phyloP scores from a whole-genome alignment of 2,329 filamentous ascomycete species.

The Cryphonectria radicalis region DNA sequence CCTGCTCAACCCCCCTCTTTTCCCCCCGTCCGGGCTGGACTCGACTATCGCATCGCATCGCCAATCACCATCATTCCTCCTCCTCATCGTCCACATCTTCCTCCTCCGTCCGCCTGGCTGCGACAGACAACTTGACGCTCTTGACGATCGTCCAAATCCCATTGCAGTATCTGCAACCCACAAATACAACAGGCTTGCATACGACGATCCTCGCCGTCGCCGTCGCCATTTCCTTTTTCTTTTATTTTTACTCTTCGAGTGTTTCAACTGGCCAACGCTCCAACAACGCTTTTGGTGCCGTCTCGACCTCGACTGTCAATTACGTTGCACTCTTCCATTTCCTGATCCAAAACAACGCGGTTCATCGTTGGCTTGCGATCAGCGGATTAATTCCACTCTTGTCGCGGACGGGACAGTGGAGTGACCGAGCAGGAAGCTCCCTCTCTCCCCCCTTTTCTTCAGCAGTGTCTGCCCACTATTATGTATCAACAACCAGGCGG shows the following conservation, averaged over 20 bases:
- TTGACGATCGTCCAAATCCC: conserved; percentile 19
- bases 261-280: conserved; percentile 24
- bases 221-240: conserved; percentile 19
- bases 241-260: conserved; percentile 8
- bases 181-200: neutral
- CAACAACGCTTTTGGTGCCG: conserved; percentile 27
- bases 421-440: conserved; percentile 17
- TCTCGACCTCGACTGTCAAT: conserved; percentile 22
- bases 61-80: neutral
- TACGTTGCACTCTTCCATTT: neutral
- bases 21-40: conserved; percentile 29
- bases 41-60: conserved; percentile 22
- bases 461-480: conserved; percentile 34
- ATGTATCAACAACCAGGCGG: conserved; percentile 81
- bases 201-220: conserved; percentile 24
- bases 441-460: neutral
- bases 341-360: neutral
- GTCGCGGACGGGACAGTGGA: conserved; percentile 21
- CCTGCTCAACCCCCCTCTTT: conserved; percentile 8
- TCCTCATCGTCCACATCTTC: neutral
- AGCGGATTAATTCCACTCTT: conserved; percentile 2
- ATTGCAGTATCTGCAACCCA: conserved; percentile 9
- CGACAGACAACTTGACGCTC: conserved; percentile 19
- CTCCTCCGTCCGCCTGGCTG: conserved; percentile 27
- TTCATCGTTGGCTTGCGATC: conserved; percentile 10